Evolutionary conservation across 2,329 filamentous ascomycete species (phyloP).

Genomic region (Neonectria faginata): DNA sequence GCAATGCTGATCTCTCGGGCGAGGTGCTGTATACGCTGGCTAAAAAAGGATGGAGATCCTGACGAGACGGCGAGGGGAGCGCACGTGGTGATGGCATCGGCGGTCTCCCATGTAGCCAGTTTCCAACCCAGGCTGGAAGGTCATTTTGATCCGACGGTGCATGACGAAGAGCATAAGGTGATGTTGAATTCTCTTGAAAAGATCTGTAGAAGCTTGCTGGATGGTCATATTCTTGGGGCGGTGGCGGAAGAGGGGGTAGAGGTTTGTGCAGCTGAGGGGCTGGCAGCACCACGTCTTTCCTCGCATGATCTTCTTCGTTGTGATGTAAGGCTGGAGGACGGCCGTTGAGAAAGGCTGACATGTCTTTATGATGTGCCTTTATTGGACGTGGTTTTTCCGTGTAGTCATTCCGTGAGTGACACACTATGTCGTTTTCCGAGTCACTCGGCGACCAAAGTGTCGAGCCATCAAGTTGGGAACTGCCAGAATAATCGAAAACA

Average conservation of each 20-base stretch:
- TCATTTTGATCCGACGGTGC: background rate
- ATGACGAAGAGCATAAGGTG: background rate
- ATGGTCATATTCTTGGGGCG: background rate
- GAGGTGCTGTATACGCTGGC: background rate
- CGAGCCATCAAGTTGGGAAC: background rate
- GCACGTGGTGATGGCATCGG: background rate
- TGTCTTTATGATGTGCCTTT: background rate
- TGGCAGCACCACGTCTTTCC: background rate
- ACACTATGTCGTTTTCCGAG: background rate
- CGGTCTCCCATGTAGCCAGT: background rate
- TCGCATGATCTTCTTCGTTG: background rate
- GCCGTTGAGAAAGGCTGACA: background rate
- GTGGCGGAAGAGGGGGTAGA: background rate
- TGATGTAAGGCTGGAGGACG: background rate
- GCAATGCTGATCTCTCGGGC: background rate
- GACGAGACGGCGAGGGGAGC: background rate
- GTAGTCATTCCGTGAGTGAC: background rate
- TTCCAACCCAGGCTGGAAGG: background rate
- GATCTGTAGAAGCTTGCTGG: slow-evolving; percentile 1
- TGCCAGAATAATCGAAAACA: background rate
- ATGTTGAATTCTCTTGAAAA: background rate
- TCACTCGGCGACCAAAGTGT: background rate
- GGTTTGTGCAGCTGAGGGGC: background rate
- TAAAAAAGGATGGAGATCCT: background rate
- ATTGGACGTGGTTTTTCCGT: background rate